Base-by-base conservation (phyloP, 768 basidiomycete genomes). In the Dendrothele bispora region DNA sequence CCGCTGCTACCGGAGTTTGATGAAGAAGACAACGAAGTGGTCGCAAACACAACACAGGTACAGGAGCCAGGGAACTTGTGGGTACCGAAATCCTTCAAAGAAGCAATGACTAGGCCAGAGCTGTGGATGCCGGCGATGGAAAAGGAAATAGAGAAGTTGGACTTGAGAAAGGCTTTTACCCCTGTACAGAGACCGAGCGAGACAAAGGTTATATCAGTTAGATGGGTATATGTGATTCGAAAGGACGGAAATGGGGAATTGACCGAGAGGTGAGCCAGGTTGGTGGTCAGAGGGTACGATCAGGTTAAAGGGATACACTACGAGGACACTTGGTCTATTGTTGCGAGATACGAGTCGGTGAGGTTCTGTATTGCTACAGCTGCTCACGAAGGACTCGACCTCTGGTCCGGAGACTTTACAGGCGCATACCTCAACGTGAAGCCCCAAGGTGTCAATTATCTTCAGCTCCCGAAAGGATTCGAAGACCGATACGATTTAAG, bases 281-380 rank as follows among this genome's bases (percentile, higher is more conserved):
- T n/a, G n/a, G n/a, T n/a, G n/a, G n/a, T n/a, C n/a, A n/a, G n/a
- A n/a, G n/a, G n/a, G n/a, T n/a, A n/a, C n/a, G n/a, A n/a, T n/a
- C n/a, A n/a, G n/a, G n/a, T n/a, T n/a, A n/a, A n/a, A n/a, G n/a
- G n/a, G n/a, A n/a, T n/a, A n/a, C n/a, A n/a, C n/a, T n/a, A n/a
- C n/a, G n/a, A n/a, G n/a, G n/a, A n/a, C n/a, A n/a, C n/a, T n/a
- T n/a, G n/a, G n/a, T n/a, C n/a, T n/a, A n/a, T n/a, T 20, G 11
- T 43, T 25, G 41, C 20, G 14, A 8, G 41, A 7, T 24, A 40
- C 15, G 30, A 38, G 34, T 39, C 44, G 7, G 7, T 46, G 8
- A 17, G 41, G 10, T 25, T 20, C 10, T 11, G 7, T 8, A 47
- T 69, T 11, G 57, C 64, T 2, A 17, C 66, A 35, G 35, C 66